phyloP scores from a whole-genome alignment of 805 yeast species.

The Starmerella bacillaris region DNA sequence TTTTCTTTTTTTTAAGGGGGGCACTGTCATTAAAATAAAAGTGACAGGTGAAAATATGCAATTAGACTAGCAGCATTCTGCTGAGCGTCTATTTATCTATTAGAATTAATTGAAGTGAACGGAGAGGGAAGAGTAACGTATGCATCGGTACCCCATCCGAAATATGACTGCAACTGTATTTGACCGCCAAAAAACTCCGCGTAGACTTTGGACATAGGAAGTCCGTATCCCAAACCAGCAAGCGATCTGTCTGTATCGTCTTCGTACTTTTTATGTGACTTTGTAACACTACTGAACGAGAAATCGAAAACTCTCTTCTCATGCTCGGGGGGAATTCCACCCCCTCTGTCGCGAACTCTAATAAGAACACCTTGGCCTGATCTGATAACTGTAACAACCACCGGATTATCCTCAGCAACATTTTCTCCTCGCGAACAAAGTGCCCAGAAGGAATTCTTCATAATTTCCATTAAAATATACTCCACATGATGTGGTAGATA shows the following conservation, averaged over 20 bases:
- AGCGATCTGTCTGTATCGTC: constrained; percentile 47
- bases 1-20: too few species aligned
- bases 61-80: too few species aligned
- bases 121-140: constrained; percentile 29
- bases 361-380: constrained; percentile 40
- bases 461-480: constrained; percentile 67
- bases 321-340: constrained; percentile 59
- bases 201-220: constrained; percentile 66
- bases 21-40: too few species aligned
- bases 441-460: constrained; percentile 78
- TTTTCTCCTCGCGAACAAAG: constrained; percentile 46
- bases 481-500: constrained; percentile 79
- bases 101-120: constrained; percentile 4
- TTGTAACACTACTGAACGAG: constrained; percentile 64
- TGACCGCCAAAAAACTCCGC: constrained; percentile 57
- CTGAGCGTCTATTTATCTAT: too few species aligned
- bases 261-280: constrained; percentile 32
- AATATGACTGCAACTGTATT: constrained; percentile 48
- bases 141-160: constrained; percentile 68
- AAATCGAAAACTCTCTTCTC: constrained; percentile 62
- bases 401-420: constrained; percentile 25
- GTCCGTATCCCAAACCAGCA: constrained; percentile 94
- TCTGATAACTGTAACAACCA: constrained; percentile 32
- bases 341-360: constrained; percentile 70
- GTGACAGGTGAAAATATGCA: too few species aligned